Base-by-base conservation (phyloP, 768 basidiomycete species). In the Leucosporidium yakuticum region DNA sequence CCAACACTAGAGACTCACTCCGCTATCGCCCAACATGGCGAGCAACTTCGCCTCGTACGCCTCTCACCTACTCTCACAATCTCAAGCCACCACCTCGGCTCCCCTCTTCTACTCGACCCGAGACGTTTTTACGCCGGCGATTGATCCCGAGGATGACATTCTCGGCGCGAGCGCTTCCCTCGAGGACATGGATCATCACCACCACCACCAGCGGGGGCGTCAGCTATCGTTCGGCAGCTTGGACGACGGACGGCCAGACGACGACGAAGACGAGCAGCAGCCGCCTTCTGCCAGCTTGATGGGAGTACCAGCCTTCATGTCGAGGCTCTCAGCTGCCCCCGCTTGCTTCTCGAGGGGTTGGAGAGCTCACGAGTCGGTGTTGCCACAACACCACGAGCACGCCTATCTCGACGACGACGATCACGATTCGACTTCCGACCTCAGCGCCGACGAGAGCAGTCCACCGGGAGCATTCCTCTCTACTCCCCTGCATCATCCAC, bases 361-460 rank as follows among this genome's bases (percentile, higher is more conserved):
- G 71, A 63, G 57, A 29, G 62, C 62, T 7, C 63, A 72, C 64
- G 61, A 72, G 62, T 63, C 61, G 15, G 27, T 72, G 48, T 47
- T 59, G 11, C 57, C 51, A 11, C 29, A 25, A 17, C 44, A 50
- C 19, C 31, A 31, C 29, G n/a, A 20, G n/a, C 6, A 14, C n/a
- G 61, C 57, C 32, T 69, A 64, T 34, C 61, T 63, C 31, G n/a
- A 32, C 14, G 59, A 63, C 6, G 63, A 53, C 11, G 39, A 44
- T n/a, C n/a, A n/a, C 11, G 39, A 44, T 8, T 44, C 39, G 39
- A 15, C 11, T 15, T 44, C 39, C 11, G 39, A 44, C 4, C 9
- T 19, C n/a, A 62, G 64, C 44, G 36, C 31, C 11, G 65, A 63
- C 29, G 69, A 69, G 2, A 60, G 59, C 0, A 64, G 64, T 3